A percentile compares a stretch with the other conserved stretches of the same genome.
These are phyloP conservation scores for Penicillium sp. DNA, from an alignment of 2,329 filamentous ascomycete species.

Conservation along the genomic window DNA sequence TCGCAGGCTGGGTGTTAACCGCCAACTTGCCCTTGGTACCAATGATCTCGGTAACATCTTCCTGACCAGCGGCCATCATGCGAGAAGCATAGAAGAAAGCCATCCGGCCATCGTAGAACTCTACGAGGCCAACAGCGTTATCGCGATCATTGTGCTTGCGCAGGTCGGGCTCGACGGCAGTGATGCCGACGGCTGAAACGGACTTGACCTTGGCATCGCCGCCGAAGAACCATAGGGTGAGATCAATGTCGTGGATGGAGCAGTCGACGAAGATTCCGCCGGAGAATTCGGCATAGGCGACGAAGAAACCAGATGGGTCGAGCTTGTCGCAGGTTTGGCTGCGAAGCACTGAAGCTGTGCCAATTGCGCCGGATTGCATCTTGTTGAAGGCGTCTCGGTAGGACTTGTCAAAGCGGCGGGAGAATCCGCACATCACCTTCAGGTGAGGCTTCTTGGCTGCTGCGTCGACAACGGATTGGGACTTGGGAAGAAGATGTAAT, in stretches of 20 bases:
- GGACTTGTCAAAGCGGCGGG: slow-evolving; percentile 66
- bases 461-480: slow-evolving; percentile 61
- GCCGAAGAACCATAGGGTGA: slow-evolving; percentile 66
- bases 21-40: slow-evolving; percentile 66
- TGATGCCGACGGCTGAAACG: slow-evolving; percentile 59
- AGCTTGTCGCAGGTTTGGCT: slow-evolving; percentile 69
- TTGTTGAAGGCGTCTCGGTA: slow-evolving; percentile 63
- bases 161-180: slow-evolving; percentile 61
- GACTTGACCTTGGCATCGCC: slow-evolving; percentile 57
- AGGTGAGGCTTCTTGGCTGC: slow-evolving; percentile 58
- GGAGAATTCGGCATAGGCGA: slow-evolving; percentile 65
- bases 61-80: slow-evolving; percentile 70
- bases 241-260: slow-evolving; percentile 70
- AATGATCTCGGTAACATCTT: slow-evolving; percentile 69
- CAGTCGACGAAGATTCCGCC: slow-evolving; percentile 73
- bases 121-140: slow-evolving; percentile 65
- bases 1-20: slow-evolving; percentile 62
- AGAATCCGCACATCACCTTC: slow-evolving; percentile 69
- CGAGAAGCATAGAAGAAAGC: slow-evolving; percentile 65
- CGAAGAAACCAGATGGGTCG: slow-evolving; percentile 67
- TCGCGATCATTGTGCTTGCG: slow-evolving; percentile 61
- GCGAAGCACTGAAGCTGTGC: slow-evolving; percentile 61
- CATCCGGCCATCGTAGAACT: slow-evolving; percentile 66
- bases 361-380: slow-evolving; percentile 58
- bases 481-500: slow-evolving; percentile 41